Conservation (phyloP, 1,284 basidiomycete genomes). For the Cutaneotrichosporon cutaneum region DNA sequence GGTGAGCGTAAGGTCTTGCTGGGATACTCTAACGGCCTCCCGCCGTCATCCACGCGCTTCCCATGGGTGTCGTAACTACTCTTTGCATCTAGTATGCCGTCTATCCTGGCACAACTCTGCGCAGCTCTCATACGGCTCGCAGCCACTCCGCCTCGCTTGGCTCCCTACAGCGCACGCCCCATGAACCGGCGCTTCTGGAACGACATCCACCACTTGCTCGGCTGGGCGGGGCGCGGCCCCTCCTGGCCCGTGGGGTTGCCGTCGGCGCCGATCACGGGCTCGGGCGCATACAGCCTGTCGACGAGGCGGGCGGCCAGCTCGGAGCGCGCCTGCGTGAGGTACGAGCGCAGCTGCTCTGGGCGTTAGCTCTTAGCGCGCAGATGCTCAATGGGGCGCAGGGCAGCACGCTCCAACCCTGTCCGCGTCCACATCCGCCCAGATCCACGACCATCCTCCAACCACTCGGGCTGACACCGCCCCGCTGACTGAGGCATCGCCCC, state of each 20-base stretch:
- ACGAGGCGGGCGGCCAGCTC: conserved; percentile 83
- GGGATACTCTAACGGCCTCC: no score
- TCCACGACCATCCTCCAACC: neutral
- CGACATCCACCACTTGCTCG: conserved; percentile 99
- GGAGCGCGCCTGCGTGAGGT: conserved; percentile 88
- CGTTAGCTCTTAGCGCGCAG: conserved; percentile 8
- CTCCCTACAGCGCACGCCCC: conserved; percentile 18
- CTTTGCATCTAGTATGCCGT: neutral
- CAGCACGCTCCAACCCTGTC: no score
- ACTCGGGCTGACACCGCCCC: no score
- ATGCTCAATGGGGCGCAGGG: no score
- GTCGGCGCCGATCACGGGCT: conserved; percentile 47
- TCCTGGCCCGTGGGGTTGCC: conserved; percentile 60
- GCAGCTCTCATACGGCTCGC: neutral
- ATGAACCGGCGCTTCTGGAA: conserved; percentile 79
- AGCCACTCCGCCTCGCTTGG: neutral
- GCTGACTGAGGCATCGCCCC: no score
- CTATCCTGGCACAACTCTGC: neutral
- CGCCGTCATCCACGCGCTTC: no score
- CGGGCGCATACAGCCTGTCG: conserved; percentile 71
- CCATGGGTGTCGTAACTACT: neutral
- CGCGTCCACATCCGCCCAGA: no score
- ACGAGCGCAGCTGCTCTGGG: conserved; percentile 67
- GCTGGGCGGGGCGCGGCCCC: conserved; percentile 58
- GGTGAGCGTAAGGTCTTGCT: no score